phyloP scores from a whole-genome alignment of 768 basidiomycete genomes.

The Lyophyllum shimeji region DNA sequence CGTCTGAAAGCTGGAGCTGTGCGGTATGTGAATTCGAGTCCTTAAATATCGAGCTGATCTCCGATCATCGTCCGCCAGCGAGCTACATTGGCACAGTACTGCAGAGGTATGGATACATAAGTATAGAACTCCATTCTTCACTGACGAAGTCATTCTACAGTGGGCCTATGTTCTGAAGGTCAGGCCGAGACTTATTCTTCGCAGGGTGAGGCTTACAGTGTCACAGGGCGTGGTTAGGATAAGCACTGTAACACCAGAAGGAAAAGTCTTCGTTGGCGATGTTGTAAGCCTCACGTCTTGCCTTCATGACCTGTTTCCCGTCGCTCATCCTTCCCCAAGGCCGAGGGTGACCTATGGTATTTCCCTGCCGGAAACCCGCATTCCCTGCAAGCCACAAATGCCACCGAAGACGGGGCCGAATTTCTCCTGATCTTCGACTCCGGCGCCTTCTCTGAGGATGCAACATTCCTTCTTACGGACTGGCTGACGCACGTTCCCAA shows the following conservation, averaged over 20 bases:
- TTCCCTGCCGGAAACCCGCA: slow-evolving; percentile 60
- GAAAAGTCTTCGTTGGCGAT: slow-evolving; percentile 51
- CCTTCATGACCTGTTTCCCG: neutral
- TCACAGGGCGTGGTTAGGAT: slow-evolving; percentile 43
- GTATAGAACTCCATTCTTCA: neutral
- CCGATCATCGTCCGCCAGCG: slow-evolving; percentile 29
- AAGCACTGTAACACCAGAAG: slow-evolving; percentile 51
- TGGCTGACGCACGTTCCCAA: slow-evolving; percentile 64
- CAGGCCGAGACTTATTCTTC: neutral
- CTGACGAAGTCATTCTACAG: slow-evolving; percentile 18
- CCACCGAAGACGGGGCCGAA: slow-evolving; percentile 45
- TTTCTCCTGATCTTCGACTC: slow-evolving; percentile 49
- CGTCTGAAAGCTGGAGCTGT: slow-evolving; percentile 53
- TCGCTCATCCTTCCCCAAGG: slow-evolving; percentile 9
- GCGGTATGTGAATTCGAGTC: slow-evolving; percentile 27
- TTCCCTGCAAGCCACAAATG: slow-evolving; percentile 52
- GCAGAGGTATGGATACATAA: slow-evolving; percentile 33
- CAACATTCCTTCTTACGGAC: slow-evolving; percentile 61
- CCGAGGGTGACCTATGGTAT: slow-evolving; percentile 52
- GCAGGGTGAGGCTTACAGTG: neutral
- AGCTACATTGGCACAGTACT: slow-evolving; percentile 58
- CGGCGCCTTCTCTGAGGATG: slow-evolving; percentile 52
- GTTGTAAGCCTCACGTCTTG: slow-evolving; percentile 35
- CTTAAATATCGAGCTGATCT: neutral
- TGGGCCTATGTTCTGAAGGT: slow-evolving; percentile 57